Conservation (phyloP, 768 basidiomycete genomes). For the Naganishia onofrii region DNA sequence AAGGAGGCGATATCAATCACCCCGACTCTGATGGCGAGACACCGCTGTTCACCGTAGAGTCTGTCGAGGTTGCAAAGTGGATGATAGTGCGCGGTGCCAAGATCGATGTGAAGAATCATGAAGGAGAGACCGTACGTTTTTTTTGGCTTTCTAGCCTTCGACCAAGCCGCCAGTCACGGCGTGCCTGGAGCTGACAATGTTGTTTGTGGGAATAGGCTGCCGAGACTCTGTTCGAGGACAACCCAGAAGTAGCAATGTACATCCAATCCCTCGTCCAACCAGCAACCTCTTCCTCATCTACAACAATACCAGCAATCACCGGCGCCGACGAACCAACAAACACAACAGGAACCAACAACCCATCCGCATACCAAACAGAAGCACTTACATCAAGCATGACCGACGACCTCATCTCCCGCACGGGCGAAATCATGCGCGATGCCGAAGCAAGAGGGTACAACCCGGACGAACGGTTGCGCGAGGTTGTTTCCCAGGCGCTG, state of each 20-base stretch:
- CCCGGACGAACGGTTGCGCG: constrained; percentile 64
- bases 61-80: constrained; percentile 70
- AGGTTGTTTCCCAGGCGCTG: constrained; percentile 65
- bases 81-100: constrained; percentile 75
- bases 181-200: neutral
- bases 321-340: neutral
- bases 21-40: constrained; percentile 86
- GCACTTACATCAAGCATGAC: constrained; percentile 69
- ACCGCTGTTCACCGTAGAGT: constrained; percentile 85
- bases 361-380: constrained; percentile 68
- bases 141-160: neutral
- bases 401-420: constrained; percentile 63
- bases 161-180: neutral
- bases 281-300: constrained; percentile 18
- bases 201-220: constrained; percentile 38
- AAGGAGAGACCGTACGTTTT: constrained; percentile 69
- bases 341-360: constrained; percentile 42
- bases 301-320: neutral
- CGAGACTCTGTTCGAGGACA: constrained; percentile 45
- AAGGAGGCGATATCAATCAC: constrained; percentile 84
- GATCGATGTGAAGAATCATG: constrained; percentile 63
- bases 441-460: constrained; percentile 62
- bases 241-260: constrained; percentile 44
- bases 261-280: constrained; percentile 31
- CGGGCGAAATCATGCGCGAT: constrained; percentile 66